Evolutionary conservation across 1,284 basidiomycete species (phyloP), one percentile per base, ranked within the genome.

Genomic region (Neolentinus lepideus): DNA sequence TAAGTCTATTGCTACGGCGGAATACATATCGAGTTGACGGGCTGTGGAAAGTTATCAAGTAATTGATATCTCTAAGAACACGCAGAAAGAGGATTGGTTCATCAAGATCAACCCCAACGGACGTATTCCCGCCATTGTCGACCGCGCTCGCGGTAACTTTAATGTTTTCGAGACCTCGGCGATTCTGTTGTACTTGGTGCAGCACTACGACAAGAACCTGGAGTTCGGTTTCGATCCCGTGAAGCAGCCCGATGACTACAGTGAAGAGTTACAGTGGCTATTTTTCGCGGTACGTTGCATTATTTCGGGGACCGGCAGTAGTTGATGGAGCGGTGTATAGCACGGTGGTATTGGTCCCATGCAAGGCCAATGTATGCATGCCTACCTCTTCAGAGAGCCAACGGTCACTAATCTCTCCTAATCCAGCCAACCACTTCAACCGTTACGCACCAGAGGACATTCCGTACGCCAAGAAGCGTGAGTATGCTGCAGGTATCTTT

Each of bases 391-490:
- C n/a, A 26, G 4, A 33, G 3, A n/a, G 8, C n/a, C 51, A 14
- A 24, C 11, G 8, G 14, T 3, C 3, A 22, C 16, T 56, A 22
- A 36, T 19, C 51, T 22, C 27, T 33, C n/a, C 11, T 26, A 14
- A 11, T 19, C 1, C 53, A 78, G 78, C 80, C 10, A 75, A 78
- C 64, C 82, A 85, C 68, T 88, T 87, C 70, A 68, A 71, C 58
- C 66, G 67, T 14, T 75, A 64, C 59, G 84, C 83, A 0, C 76
- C 82, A 0, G 84, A 84, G 62, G 79, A 85, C 56, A 77, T 86
- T 51, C 83, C 84, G 2, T 87, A 85, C 59, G 84, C 75, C 9
- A 83, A 80, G 66, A 79, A 80, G 58, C 76, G 83, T 81, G 56
- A 58, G 72, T 63, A 9, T 22, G 2, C 31, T 52, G 25, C 4